These are phyloP conservation scores for Omphalotus olearius DNA, from an alignment of 1,284 basidiomycete genomes.

Conservation along the genomic window DNA sequence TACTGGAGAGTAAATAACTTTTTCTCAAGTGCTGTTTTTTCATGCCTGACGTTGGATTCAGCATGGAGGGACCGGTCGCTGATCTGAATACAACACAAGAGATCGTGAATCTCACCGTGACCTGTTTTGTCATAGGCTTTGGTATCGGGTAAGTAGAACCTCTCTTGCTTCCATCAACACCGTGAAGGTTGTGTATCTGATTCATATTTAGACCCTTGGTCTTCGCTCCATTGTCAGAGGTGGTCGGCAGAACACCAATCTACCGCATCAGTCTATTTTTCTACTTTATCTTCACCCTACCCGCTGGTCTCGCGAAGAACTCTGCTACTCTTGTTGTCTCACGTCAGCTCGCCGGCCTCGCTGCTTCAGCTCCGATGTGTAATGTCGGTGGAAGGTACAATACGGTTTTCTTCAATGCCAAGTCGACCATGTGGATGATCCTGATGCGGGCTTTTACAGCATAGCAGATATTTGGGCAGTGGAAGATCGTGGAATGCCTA, in stretches of 20 bases:
- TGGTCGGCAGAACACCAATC: constrained; percentile 40
- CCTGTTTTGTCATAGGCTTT: constrained; percentile 37
- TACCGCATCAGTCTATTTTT: constrained; percentile 54
- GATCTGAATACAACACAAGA: constrained; percentile 28
- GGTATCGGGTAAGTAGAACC: constrained; percentile 27
- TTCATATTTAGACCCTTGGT: constrained; percentile 25
- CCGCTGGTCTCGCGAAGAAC: constrained; percentile 57
- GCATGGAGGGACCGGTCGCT: constrained; percentile 28
- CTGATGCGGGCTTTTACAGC: constrained; percentile 19
- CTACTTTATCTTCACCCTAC: constrained; percentile 60
- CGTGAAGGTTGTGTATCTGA: background rate
- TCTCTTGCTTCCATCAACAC: background rate
- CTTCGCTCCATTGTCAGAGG: constrained; percentile 41
- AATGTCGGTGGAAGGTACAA: constrained; percentile 36
- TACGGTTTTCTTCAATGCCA: too few relatives aligned
- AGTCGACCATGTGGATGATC: background rate
- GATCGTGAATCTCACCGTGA: constrained; percentile 33
- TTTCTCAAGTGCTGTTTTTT: background rate
- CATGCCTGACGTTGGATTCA: constrained; percentile 12
- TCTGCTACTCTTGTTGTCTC: constrained; percentile 56
- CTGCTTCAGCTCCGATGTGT: constrained; percentile 40
- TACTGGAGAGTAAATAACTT: constrained; percentile 31
- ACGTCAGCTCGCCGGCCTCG: constrained; percentile 59
- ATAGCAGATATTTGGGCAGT: constrained; percentile 53
- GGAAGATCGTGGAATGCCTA: constrained; percentile 57